phyloP scores from a whole-genome alignment of 306 rosid genomes.

The Fragaria vesca region DNA sequence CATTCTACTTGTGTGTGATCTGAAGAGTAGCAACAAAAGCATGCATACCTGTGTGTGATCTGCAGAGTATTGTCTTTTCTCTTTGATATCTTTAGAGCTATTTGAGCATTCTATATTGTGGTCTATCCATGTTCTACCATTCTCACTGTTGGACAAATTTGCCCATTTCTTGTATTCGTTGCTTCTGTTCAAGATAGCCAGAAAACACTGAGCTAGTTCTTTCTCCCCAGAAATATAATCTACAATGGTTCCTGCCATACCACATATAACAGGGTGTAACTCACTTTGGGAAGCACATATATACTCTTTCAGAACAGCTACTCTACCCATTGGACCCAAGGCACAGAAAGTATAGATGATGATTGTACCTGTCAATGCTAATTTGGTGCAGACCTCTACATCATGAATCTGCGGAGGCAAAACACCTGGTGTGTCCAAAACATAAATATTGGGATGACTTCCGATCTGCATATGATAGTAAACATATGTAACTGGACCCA shows the following conservation, averaged over 20 bases:
- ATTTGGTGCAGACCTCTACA: slow-evolving; percentile 54
- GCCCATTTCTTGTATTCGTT: slow-evolving; percentile 50
- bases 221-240: slow-evolving; percentile 46
- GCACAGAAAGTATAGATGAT: slow-evolving; percentile 17
- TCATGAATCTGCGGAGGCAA: slow-evolving; percentile 62
- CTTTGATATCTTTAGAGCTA: slow-evolving; percentile 31
- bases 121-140: slow-evolving; percentile 7
- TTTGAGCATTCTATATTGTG: slow-evolving; percentile 17
- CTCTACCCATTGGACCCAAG: slow-evolving; percentile 6
- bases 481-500: background rate
- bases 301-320: background rate
- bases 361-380: slow-evolving; percentile 75
- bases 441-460: slow-evolving; percentile 89
- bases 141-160: slow-evolving; percentile 23
- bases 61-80: slow-evolving; percentile 42
- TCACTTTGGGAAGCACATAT: background rate
- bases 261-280: background rate
- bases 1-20: no score
- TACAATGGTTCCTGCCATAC: slow-evolving; percentile 54
- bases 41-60: slow-evolving; percentile 82
- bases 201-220: slow-evolving; percentile 51
- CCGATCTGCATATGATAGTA: slow-evolving; percentile 58
- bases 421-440: slow-evolving; percentile 84
- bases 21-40: background rate
- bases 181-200: slow-evolving; percentile 43